Evolutionary conservation across 78 protist genomes (phyloP).

Genomic region (Speleostelium caveatum): DNA sequence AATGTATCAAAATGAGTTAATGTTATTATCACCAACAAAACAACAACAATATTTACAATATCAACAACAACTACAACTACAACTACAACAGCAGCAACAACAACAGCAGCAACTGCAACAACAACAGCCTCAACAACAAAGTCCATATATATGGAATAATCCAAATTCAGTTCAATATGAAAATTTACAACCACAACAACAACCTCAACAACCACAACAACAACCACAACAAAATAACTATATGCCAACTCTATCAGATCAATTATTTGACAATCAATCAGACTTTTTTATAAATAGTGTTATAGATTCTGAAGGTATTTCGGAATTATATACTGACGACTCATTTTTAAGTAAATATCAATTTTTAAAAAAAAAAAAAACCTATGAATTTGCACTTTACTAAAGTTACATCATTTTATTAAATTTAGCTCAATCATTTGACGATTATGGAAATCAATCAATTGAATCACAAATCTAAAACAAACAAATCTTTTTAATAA

Average conservation of each 20-base stretch:
- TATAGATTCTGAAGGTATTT: conserved; percentile 47
- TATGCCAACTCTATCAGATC: neutral
- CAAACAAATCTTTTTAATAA: too few species aligned
- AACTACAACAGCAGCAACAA: neutral
- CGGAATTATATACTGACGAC: conserved; percentile 71
- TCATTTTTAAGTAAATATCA: conserved; percentile 45
- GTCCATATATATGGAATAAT: neutral
- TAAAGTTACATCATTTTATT: neutral
- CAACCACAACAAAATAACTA: neutral
- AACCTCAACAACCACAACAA: neutral
- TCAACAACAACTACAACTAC: conserved; percentile 9
- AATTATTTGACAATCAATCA: neutral
- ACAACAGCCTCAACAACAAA: neutral
- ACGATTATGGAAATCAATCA: conserved; percentile 68
- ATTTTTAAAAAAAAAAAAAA: neutral
- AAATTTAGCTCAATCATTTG: conserved; percentile 69
- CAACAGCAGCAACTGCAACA: neutral
- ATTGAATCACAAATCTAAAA: conserved; percentile 6
- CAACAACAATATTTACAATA: neutral
- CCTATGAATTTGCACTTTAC: neutral
- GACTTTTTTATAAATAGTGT: conserved; percentile 25
- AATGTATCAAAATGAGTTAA: neutral
- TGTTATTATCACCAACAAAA: neutral
- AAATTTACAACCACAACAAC: neutral
- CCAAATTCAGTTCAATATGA: too few species aligned